Evolutionary conservation across 768 basidiomycete genomes (phyloP), one percentile per base, ranked within the genome.

Genomic region (Tricholoma matsutake): DNA sequence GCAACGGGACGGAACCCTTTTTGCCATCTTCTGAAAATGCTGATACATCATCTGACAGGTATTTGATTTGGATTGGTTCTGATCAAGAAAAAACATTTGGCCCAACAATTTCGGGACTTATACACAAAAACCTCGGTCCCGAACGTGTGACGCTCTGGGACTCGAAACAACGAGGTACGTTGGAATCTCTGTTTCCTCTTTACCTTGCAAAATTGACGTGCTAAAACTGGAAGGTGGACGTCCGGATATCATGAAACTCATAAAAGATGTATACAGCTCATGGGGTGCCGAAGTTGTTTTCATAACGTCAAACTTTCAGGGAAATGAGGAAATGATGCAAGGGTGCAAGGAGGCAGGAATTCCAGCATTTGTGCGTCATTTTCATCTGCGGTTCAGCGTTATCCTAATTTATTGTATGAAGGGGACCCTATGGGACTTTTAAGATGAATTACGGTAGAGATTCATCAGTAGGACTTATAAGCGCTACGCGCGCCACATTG

Each of bases 21-120:
- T 11, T 11, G 13, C 7, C 20, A 10, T 20, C 1, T 20, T 45
- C 6, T 18, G 3, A 20, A 20, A 8, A 20, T 20, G 8, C 8
- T 20, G 10, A 32, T 60, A 34, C 56, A 62, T 55, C 35, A 28
- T 37, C 65, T 45, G 29, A 45, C 64, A 90, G 88, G 89, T 90
- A 85, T 70, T 78, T 91, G 41, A 90, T 92, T 63, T 92, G 90
- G 90, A 91, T 91, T 67, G 85, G 90, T 39, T 92, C 90, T 49
- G 87, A 91, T 70, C 91, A 92, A 71, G 90, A 89, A 70, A 90
- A 89, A 75, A 92, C 91, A 1, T 92, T 93, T 66, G 91, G 91
- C 2, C 86, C 88, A 28, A 92, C 89, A 20, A 91, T 93, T 59
- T 81, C 85, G 60, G 83, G 82, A 25, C 80, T 93, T 43, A 91